Base-by-base conservation (phyloP, 1,284 basidiomycete species). In the Boletus mariae region DNA sequence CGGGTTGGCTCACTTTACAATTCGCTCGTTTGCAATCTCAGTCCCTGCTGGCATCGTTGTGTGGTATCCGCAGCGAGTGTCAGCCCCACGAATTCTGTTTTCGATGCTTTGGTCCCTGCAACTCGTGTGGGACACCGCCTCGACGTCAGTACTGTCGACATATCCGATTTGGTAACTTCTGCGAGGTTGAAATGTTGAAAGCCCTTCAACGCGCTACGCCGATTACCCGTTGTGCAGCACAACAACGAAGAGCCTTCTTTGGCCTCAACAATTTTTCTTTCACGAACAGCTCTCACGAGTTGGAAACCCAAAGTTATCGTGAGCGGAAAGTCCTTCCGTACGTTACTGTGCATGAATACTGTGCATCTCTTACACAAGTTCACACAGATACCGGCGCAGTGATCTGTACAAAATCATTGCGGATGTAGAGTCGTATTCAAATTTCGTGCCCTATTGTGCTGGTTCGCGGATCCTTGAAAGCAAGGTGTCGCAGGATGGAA, bases 361-460 rank as follows among this genome's bases (percentile, higher is more conserved):
- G 25, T 45, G 42, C 20, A 43, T 57, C 47, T 53, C 51, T 26
- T 26, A 45, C 43, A 35, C 35, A 59, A 28, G 52, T 57, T 74
- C 73, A 37, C 69, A 70, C 67, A 91, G 85, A 28, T 92, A 90
- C 64, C 75, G 77, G n/a, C 82, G 78, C 55, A 76, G 78, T 44
- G 83, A 98, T 68, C 79, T 99, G 2, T 98, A 95, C 72, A 75
- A 82, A 5, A 73, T 98, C 53, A 92, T 99, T 45, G 82, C 93
- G 13, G 89, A 98, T 71, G 89, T 98, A 20, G 82, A 81, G 8
- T 87, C 90, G 5, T 99, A 98, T 71, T 79, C 85, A 11, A 75
- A 75, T 47, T 99, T 98, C 66, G 76, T 99, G 45, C 96, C 96
- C 0, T 98, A 93, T 71, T 98, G 95, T 73, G 84, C 82, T 15